Percentiles rank a stretch among this genome's conserved stretches.
These are phyloP conservation scores for Capronia coronata DNA, from an alignment of 2,329 filamentous ascomycete genomes.

Conservation along the genomic window DNA sequence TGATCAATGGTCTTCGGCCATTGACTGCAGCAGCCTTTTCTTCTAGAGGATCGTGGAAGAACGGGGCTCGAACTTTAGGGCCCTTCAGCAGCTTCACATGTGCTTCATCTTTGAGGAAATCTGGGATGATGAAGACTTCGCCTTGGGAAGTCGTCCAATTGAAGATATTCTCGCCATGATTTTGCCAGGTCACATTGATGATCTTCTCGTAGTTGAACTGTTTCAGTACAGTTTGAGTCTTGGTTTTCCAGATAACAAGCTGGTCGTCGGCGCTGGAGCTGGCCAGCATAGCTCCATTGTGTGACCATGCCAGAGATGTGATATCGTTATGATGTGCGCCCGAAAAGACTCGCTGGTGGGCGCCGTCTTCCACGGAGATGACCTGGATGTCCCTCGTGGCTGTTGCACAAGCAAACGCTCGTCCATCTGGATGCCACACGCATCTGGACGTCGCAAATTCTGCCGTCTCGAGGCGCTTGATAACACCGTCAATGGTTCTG, in stretches of 20 bases:
- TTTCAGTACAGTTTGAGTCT: conserved; percentile 73
- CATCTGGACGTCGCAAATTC: conserved; percentile 67
- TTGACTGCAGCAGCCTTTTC: conserved; percentile 58
- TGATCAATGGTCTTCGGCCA: conserved; percentile 49
- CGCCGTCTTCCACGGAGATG: conserved; percentile 84
- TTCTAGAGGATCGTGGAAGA: conserved; percentile 71
- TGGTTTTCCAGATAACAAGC: conserved; percentile 73
- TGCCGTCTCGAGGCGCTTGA: conserved; percentile 70
- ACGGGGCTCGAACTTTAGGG: conserved; percentile 55
- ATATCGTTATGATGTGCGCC: conserved; percentile 77
- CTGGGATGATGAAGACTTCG: conserved; percentile 82
- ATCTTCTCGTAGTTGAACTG: conserved; percentile 76
- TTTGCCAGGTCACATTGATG: conserved; percentile 84
- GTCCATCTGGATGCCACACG: conserved; percentile 90
- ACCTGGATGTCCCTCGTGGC: conserved; percentile 76
- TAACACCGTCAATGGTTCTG: conserved; percentile 77
- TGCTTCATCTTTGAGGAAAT: conserved; percentile 55
- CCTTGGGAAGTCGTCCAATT: conserved; percentile 91
- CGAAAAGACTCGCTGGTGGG: conserved; percentile 71
- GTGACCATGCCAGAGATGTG: conserved; percentile 84
- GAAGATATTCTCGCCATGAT: conserved; percentile 68
- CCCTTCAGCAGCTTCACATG: conserved; percentile 53
- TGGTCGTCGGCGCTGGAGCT: conserved; percentile 49
- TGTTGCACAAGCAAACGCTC: conserved; percentile 80
- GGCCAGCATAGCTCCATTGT: conserved; percentile 82